phyloP scores from a whole-genome alignment of 2,329 filamentous ascomycete species.

The Xylaria sp. region DNA sequence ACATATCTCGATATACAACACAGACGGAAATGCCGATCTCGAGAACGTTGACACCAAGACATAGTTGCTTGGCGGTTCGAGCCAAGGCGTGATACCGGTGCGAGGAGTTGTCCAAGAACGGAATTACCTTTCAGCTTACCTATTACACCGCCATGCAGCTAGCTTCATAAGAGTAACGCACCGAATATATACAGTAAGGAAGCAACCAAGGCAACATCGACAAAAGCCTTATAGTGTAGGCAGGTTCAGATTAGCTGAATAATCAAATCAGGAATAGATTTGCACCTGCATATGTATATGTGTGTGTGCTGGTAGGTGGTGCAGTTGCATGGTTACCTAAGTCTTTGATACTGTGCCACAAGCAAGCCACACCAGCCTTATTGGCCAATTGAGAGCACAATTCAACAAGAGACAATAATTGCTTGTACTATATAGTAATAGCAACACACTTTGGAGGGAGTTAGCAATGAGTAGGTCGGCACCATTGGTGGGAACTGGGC shows the following conservation, averaged over 20 bases:
- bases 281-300: neutral
- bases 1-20: neutral
- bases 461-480: neutral
- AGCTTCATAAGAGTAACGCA: neutral
- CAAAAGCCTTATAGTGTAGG: neutral
- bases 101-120: neutral
- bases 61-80: conserved; percentile 20
- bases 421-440: neutral
- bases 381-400: conserved; percentile 14
- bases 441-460: neutral
- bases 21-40: neutral
- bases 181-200: neutral
- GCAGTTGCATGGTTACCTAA: no score
- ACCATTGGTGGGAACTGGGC: neutral
- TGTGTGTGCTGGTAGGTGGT: neutral
- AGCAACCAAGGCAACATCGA: neutral
- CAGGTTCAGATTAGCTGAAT: neutral
- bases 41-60: conserved; percentile 4
- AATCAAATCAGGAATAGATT: neutral
- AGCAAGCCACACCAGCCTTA: conserved; percentile 1
- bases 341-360: no score
- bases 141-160: conserved; percentile 22
- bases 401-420: neutral
- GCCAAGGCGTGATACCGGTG: neutral
- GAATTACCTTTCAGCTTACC: conserved; percentile 10